phyloP scores from a whole-genome alignment of 352 stramenopile species.

The Phytophthora cactorum region DNA sequence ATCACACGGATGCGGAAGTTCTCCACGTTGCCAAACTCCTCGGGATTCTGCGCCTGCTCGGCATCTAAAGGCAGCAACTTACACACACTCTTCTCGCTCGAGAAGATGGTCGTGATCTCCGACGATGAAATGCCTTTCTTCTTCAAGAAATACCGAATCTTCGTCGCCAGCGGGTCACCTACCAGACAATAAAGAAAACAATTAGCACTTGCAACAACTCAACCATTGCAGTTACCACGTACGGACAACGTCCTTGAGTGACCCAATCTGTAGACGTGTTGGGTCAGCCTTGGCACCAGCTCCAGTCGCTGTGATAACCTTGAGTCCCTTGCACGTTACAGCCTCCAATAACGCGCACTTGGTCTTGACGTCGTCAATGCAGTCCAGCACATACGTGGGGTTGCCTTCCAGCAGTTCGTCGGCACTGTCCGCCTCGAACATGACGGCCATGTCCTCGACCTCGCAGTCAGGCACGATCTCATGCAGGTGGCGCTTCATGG shows the following conservation, averaged over 20 bases:
- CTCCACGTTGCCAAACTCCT: constrained; percentile 96
- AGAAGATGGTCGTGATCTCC: constrained; percentile 91
- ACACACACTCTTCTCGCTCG: constrained; percentile 96
- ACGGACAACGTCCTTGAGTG: constrained; percentile 93
- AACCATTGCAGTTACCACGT: constrained; percentile 32
- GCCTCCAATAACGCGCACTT: constrained; percentile 95
- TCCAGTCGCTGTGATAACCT: constrained; percentile 90
- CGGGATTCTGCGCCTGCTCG: constrained; percentile 88
- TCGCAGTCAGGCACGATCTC: constrained; percentile 82
- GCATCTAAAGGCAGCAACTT: constrained; percentile 95
- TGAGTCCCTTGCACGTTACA: constrained; percentile 82
- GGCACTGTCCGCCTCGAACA: constrained; percentile 89
- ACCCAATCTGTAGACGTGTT: constrained; percentile 96
- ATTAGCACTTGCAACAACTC: constrained; percentile 11
- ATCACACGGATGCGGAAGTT: constrained; percentile 97
- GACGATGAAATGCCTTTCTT: constrained; percentile 75
- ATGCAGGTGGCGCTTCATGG: constrained; percentile 84
- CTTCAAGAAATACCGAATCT: constrained; percentile 95
- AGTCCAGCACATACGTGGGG: constrained; percentile 97
- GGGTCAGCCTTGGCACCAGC: constrained; percentile 97
- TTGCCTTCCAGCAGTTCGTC: constrained; percentile 84
- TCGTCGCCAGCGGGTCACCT: constrained; percentile 95
- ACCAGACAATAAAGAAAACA: constrained; percentile 5
- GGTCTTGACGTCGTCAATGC: constrained; percentile 99
- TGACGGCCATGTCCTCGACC: constrained; percentile 89